phyloP scores from a whole-genome alignment of 2,329 filamentous ascomycete species.

The Aspergillus persii region DNA sequence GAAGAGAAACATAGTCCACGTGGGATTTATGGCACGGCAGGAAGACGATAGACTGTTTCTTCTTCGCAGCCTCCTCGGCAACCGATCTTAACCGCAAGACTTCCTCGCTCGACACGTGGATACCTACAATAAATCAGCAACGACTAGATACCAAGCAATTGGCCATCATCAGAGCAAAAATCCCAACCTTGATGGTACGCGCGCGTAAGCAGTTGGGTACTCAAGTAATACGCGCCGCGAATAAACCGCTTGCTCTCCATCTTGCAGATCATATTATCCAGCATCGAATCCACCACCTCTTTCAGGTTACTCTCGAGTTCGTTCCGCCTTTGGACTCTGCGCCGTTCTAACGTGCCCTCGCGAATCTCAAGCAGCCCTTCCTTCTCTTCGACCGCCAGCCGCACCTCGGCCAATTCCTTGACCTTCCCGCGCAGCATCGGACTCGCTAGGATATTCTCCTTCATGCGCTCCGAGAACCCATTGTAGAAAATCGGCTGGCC shows the following conservation, averaged over 20 bases:
- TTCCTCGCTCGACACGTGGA: conserved; percentile 94
- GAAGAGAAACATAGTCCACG: conserved; percentile 92
- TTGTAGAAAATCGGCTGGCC: conserved; percentile 92
- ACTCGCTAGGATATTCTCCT: conserved; percentile 69
- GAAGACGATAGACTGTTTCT: conserved; percentile 95
- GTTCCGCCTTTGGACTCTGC: conserved; percentile 36
- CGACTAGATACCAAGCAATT: too few relatives aligned
- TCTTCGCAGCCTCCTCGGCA: conserved; percentile 75
- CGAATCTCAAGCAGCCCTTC: conserved; percentile 63
- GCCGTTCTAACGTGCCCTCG: conserved; percentile 29
- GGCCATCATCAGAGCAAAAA: neutral
- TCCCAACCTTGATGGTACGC: conserved; percentile 83
- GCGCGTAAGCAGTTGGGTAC: conserved; percentile 81
- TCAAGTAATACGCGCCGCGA: conserved; percentile 83
- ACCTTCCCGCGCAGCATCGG: conserved; percentile 74
- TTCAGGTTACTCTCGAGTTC: conserved; percentile 71
- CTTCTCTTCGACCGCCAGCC: conserved; percentile 72
- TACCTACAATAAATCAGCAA: conserved; percentile 45
- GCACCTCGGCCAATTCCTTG: conserved; percentile 69
- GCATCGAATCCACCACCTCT: conserved; percentile 81
- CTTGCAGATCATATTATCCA: conserved; percentile 97
- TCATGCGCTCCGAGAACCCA: conserved; percentile 91
- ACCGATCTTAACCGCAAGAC: conserved; percentile 78
- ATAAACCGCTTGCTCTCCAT: conserved; percentile 96
- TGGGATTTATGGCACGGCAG: conserved; percentile 92